These are phyloP conservation scores for Catharanthus roseus DNA, from an alignment of 257 asterid species.

Conservation along the genomic window DNA sequence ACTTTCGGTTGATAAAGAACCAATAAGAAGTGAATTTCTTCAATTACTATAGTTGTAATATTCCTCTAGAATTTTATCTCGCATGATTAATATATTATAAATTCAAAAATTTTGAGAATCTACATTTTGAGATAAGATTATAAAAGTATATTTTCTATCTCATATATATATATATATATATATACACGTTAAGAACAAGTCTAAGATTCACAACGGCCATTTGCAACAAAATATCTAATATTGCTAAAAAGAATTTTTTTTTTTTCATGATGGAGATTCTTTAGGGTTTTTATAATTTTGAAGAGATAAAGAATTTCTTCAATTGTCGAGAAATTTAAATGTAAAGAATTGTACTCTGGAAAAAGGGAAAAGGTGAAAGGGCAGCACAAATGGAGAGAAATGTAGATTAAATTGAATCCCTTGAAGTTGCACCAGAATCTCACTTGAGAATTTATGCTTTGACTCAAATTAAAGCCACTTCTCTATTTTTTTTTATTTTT, in stretches of 20 bases:
- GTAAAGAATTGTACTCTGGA: background rate
- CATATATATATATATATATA: background rate
- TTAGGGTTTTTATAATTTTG: background rate
- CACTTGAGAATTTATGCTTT: conserved; percentile 8
- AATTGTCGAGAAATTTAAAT: background rate
- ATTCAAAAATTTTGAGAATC: conserved; percentile 4
- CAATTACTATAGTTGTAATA: background rate
- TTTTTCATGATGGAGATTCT: too few relatives aligned
- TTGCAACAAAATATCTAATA: background rate
- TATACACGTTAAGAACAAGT: conserved; percentile 1
- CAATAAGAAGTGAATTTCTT: background rate
- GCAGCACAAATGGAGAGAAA: conserved; percentile 1
- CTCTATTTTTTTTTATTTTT: too few relatives aligned
- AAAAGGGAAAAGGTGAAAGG: background rate
- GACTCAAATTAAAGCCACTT: background rate
- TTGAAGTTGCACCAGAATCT: conserved; percentile 6
- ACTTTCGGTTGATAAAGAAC: background rate
- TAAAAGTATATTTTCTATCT: background rate
- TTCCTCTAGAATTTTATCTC: background rate
- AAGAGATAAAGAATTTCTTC: background rate
- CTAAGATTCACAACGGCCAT: conserved; percentile 12
- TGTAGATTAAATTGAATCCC: background rate
- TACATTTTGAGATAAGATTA: conserved; percentile 1
- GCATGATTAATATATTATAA: background rate
- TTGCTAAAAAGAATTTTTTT: too few relatives aligned